Base-by-base conservation (phyloP, 1,284 basidiomycete species). In the Papiliotrema laurentii region DNA sequence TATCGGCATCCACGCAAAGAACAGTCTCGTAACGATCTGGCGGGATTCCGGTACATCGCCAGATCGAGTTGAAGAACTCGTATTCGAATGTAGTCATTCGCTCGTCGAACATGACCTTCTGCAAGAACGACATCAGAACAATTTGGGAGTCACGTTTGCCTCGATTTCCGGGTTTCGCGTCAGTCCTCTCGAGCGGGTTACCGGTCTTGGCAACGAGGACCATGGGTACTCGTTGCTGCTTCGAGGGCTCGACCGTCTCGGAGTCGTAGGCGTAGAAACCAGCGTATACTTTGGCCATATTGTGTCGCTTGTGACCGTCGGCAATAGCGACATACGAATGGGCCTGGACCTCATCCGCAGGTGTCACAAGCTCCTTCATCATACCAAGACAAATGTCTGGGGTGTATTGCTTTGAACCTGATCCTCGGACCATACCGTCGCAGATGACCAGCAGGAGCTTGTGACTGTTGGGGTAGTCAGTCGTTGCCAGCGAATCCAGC, bases 51-150 rank as follows among this genome's bases (percentile, higher is more conserved):
- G 93, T 94, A 39, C 87, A 85, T 51, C 91, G 80, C 86, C 94
- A 97, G 27, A 96, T 80, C 52, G 91, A 87, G 73, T 97, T 96
- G 84, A 99, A 98, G 69, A 98, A 92, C 75, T 98, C 96, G 72
- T 96, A 98, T 76, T 98, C 94, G 70, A 99, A 89, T 37, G 94
- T 96, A 53, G 90, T 93, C 94, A 99, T 99, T 47, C 92, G 84
- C 76, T 98, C 94, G 75, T 98, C 94, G 71, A 97, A 98, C 83
- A 97, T 97, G 60, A 97, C 94, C 73, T 94, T 94, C 72, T 97
- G 91, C 72, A 98, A 80, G 79, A 98, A 98, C 44, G 83, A 83
- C 94, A 99, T 97, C 55, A 99, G 79, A 45, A 98, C 86, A 61
- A 98, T 94, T 75, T 98, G 96, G 67, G 85, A 88, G 77, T 98